Base-by-base conservation (phyloP, 2,329 filamentous ascomycete species). In the Fusarium buharicum region DNA sequence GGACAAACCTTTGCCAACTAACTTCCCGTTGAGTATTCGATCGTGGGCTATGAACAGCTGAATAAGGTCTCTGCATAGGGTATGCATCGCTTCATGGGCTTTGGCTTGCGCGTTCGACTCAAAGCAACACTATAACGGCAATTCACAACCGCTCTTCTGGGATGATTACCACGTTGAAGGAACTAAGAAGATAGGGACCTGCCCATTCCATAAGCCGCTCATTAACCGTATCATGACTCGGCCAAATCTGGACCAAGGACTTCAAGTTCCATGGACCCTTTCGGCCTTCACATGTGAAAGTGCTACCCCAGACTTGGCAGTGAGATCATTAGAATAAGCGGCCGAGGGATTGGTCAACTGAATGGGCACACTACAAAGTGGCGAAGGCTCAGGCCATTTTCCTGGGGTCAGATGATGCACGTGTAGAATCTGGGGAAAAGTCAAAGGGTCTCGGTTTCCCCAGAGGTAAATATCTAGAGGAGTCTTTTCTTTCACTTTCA, bases 371-470 rank as follows among this genome's bases (percentile, higher is more conserved):
- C 4, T 22, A 6, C 20, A 22, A 22, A 54, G 62, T 66, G 62
- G 62, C 62, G 57, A 50, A 62, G 52, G 59, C 55, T 60, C 50
- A 61, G 50, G 39, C 60, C 30, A 31, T 51, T 56, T 49, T 50
- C 46, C 13, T 28, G 47, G 61, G 61, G 57, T 65, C 62, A 65
- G 48, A 65, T 65, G 62, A 65, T 65, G 47, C 57, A 66, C 38
- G 40, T 65, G 62, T 49, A 49, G 53, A 65, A 65, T 66, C 57
- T 24, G 62, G 62, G 62, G 62, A 65, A 64, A 60, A 62, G 51
- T 57, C 53, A 65, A 65, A 45, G 28, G 18, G 37, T 59, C 54
- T 50, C 22, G 22, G 6, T 24, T 24, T 49, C 57, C 39, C 57
- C 38, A 50, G 47, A 40, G 39, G 39, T 46, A 28, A 39, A 55